These are phyloP conservation scores for Phytopythium boreale DNA, from an alignment of 352 stramenopile species.

Conservation along the genomic window DNA sequence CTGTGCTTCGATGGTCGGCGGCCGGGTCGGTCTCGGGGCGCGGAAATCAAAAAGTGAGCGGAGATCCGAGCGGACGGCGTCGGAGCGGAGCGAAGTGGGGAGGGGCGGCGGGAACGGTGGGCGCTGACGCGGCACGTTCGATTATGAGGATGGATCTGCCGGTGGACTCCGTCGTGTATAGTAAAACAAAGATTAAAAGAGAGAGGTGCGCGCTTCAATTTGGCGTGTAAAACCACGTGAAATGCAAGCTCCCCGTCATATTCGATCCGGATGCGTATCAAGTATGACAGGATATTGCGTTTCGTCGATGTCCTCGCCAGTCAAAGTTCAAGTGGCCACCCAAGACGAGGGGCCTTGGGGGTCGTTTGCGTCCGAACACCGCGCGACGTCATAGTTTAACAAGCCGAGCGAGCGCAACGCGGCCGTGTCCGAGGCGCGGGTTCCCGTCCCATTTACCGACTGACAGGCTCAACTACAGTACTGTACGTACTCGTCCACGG, in stretches of 20 bases:
- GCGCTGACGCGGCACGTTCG: conserved; percentile 29
- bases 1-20: background rate
- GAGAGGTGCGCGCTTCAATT: conserved; percentile 8
- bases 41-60: conserved; percentile 6
- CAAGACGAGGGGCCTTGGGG: background rate
- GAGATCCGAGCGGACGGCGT: background rate
- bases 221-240: conserved; percentile 5
- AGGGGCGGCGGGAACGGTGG: background rate
- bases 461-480: too few species aligned
- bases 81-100: conserved; percentile 9
- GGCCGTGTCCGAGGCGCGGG: too few species aligned
- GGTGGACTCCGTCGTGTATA: conserved; percentile 1
- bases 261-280: conserved; percentile 6
- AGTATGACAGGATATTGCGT: conserved; percentile 20
- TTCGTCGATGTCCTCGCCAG: background rate
- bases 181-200: conserved; percentile 8
- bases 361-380: background rate
- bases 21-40: conserved; percentile 1
- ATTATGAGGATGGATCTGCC: conserved; percentile 17
- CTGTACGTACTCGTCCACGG: too few species aligned
- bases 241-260: conserved; percentile 23
- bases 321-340: background rate
- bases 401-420: too few species aligned
- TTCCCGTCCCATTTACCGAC: too few species aligned
- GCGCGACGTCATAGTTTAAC: conserved; percentile 8